Conservation (phyloP, 352 stramenopile genomes). For the Pythium sukuiense region DNA sequence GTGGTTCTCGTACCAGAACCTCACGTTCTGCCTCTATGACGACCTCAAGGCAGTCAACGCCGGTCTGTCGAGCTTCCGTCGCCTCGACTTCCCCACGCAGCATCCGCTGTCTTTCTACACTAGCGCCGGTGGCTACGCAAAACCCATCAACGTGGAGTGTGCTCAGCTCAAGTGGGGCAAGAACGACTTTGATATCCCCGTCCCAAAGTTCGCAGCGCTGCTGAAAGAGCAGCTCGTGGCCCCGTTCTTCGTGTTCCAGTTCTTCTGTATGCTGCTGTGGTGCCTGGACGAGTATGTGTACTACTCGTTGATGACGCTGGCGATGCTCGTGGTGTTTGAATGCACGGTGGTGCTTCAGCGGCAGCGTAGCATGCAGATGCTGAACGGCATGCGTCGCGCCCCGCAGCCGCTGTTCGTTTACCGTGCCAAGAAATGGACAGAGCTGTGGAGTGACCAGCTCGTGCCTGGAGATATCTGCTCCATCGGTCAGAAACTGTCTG, state of each 20-base stretch:
- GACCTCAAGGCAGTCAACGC: constrained; percentile 34
- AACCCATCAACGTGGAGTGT: constrained; percentile 17
- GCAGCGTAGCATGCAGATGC: constrained; percentile 83
- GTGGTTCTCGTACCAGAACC: constrained; percentile 80
- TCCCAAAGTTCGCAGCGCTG: constrained; percentile 82
- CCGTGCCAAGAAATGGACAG: constrained; percentile 61
- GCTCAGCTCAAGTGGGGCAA: constrained; percentile 41
- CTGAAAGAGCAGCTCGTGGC: constrained; percentile 93
- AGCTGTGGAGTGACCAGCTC: constrained; percentile 64
- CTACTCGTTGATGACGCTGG: constrained; percentile 95
- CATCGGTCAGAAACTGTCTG: constrained; percentile 48
- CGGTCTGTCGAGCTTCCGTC: constrained; percentile 33
- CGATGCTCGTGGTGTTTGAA: constrained; percentile 95
- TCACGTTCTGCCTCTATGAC: constrained; percentile 70
- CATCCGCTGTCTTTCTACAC: constrained; percentile 31
- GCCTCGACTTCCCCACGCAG: constrained; percentile 48
- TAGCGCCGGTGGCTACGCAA: constrained; percentile 22
- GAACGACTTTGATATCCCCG: constrained; percentile 88
- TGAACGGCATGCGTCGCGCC: constrained; percentile 82
- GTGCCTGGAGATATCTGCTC: constrained; percentile 87
- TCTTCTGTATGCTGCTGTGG: constrained; percentile 95
- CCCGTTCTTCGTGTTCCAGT: constrained; percentile 98
- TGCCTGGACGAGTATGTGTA: constrained; percentile 97
- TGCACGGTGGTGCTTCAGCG: constrained; percentile 91
- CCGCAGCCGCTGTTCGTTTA: constrained; percentile 80